These are phyloP conservation scores for Rubia peregrina DNA, from an alignment of 305 asterid genomes.

Conservation along the genomic window DNA sequence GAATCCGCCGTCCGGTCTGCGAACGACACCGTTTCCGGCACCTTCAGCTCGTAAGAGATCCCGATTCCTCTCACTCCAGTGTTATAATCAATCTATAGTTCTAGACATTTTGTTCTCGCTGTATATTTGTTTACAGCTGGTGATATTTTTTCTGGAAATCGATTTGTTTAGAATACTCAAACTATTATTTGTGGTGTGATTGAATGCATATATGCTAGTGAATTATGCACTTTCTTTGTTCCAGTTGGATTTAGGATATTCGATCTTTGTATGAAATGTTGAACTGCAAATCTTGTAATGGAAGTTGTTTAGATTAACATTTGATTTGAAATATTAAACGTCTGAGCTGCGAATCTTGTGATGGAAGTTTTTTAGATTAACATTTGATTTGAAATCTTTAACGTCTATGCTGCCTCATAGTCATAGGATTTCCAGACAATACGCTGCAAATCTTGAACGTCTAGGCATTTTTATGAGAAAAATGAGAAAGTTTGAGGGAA, in stretches of 20 bases:
- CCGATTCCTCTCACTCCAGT: slow-evolving; percentile 1
- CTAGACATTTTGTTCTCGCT: neutral
- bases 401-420: neutral
- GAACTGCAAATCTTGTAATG: too few relatives aligned
- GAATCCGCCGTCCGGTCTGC: slow-evolving; percentile 84
- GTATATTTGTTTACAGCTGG: neutral
- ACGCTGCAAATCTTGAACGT: too few relatives aligned
- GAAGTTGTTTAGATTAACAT: too few relatives aligned
- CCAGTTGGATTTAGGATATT: neutral
- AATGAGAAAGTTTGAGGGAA: neutral
- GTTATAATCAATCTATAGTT: neutral
- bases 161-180: neutral
- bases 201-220: neutral
- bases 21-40: slow-evolving; percentile 76
- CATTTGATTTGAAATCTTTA: neutral
- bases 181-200: neutral
- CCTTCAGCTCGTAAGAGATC: slow-evolving; percentile 59
- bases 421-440: neutral
- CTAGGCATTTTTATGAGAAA: too few relatives aligned
- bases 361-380: neutral
- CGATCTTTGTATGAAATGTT: neutral
- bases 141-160: neutral
- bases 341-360: neutral
- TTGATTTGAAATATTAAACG: neutral
- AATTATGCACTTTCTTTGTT: neutral